Base-by-base conservation (phyloP, 2,329 filamentous ascomycete species). In the Pseudopithomyces chartarum region DNA sequence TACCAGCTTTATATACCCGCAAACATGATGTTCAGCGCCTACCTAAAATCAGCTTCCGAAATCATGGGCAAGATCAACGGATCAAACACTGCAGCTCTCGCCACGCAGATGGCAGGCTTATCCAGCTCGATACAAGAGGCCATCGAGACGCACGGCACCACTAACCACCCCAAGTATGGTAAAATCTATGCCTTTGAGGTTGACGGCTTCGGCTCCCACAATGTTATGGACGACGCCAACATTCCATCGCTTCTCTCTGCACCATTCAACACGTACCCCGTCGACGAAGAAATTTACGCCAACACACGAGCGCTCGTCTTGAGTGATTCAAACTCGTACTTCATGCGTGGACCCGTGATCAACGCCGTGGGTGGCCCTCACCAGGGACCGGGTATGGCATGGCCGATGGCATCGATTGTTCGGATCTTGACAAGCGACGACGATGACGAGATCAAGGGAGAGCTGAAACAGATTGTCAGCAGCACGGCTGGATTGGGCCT, bases 11-110 rank as follows among this genome's bases (percentile, higher is more conserved):
- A 80, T 66, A 79, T 82, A 20, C 80, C 80, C 0, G 72, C 78
- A 52, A 84, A 83, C 53, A 92, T 92, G 88, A 90, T 91, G 88
- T 87, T 92, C 62, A 81, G 87, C 32, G 78, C 83, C 20, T 90
- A 87, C 64, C 81, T 92, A 2, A 76, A 78, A 11, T 78, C 80
- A 0, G 77, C 83, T 0, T 78, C 80, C 15, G 70, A 78, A 6
- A 86, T 87, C 64, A 84, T 85, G 79, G 76, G 73, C 33, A 74
- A 76, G 48, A 73, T 87, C 34, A 73, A 78, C 73, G 60, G 50
- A 2, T 36, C 49, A 13, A 82, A 65, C 67, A 81, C 69, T 56
- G 74, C 61, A 78, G 84, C 79, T 39, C 78, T 90, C 0, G 82
- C 85, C 0, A 70, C 74, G 2, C 73, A 81, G 54, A 90, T 91